Percentiles rank a stretch among this genome's conserved stretches.
Evolutionary conservation across 306 rosid genomes (phyloP).

Genomic region (Coriaria nepalensis): DNA sequence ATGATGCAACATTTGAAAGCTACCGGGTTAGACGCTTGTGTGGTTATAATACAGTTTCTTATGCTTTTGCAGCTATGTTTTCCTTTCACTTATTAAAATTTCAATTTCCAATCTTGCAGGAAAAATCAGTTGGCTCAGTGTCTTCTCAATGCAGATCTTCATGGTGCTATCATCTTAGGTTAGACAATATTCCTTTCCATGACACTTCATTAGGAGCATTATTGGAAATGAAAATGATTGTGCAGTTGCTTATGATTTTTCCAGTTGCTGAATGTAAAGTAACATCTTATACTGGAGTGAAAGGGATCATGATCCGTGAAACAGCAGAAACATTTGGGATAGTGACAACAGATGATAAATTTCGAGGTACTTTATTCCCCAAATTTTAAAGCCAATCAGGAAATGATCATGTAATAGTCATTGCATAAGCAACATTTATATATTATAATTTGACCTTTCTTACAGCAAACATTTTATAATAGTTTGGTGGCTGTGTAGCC

Average conservation of each 20-base stretch:
- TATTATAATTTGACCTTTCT: too few species aligned
- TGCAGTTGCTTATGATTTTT: slow-evolving; percentile 6
- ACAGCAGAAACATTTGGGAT: slow-evolving; percentile 78
- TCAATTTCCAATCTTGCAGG: slow-evolving; percentile 35
- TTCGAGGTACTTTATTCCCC: slow-evolving; percentile 37
- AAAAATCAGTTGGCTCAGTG: slow-evolving; percentile 59
- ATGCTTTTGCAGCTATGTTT: not conserved
- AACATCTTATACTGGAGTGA: slow-evolving; percentile 36
- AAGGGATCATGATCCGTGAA: slow-evolving; percentile 78
- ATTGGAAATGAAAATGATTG: not conserved
- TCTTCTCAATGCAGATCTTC: slow-evolving; percentile 70
- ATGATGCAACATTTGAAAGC: slow-evolving; percentile 36
- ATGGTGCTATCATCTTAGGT: slow-evolving; percentile 78
- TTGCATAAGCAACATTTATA: too few species aligned
- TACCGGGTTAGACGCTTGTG: slow-evolving; percentile 32
- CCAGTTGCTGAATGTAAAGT: slow-evolving; percentile 69
- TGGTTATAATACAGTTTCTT: not conserved
- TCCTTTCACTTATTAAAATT: slow-evolving; percentile 13
- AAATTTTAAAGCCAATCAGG: slow-evolving; percentile 6
- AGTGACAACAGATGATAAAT: slow-evolving; percentile 44
- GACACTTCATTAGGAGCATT: not conserved
- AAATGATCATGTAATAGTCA: too few species aligned
- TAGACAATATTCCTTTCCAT: slow-evolving; percentile 1
- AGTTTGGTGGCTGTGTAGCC: too few species aligned
- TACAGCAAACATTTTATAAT: too few species aligned